These are phyloP conservation scores for Ceratocystis smalleyi DNA, from an alignment of 2,329 filamentous ascomycete species.

Conservation along the genomic window DNA sequence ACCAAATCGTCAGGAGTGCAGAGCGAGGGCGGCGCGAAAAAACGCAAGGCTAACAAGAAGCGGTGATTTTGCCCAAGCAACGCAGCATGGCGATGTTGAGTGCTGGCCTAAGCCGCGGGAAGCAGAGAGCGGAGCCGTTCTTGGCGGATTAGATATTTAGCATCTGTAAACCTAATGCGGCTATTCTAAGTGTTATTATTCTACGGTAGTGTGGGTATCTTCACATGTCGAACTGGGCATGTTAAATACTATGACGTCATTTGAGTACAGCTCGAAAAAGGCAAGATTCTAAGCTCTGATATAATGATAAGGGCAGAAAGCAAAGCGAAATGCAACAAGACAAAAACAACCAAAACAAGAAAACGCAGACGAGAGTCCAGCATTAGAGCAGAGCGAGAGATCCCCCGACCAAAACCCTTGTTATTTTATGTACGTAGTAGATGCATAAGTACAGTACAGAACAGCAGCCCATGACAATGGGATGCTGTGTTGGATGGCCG, in stretches of 20 bases:
- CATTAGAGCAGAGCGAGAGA: background rate
- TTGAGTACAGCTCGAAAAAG: background rate
- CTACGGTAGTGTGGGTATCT: background rate
- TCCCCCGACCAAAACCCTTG: background rate
- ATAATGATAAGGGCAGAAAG: background rate
- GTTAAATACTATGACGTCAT: background rate
- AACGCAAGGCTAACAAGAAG: conserved; percentile 38
- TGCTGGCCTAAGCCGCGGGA: background rate
- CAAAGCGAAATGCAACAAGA: background rate
- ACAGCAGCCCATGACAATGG: background rate
- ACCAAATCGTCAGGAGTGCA: conserved; percentile 36
- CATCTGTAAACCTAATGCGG: background rate
- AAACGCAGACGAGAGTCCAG: no score
- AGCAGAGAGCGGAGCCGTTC: background rate
- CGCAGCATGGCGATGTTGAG: background rate
- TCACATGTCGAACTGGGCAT: background rate
- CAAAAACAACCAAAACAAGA: background rate
- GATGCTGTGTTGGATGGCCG: background rate
- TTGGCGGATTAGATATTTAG: background rate
- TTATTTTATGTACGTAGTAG: background rate
- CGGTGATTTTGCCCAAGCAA: conserved; percentile 23
- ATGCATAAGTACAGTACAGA: background rate
- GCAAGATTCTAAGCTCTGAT: background rate
- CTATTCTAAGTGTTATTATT: background rate
- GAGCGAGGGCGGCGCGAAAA: conserved; percentile 32